Conservation (phyloP, 2,329 filamentous ascomycete species). For the Claviceps spartinae region DNA sequence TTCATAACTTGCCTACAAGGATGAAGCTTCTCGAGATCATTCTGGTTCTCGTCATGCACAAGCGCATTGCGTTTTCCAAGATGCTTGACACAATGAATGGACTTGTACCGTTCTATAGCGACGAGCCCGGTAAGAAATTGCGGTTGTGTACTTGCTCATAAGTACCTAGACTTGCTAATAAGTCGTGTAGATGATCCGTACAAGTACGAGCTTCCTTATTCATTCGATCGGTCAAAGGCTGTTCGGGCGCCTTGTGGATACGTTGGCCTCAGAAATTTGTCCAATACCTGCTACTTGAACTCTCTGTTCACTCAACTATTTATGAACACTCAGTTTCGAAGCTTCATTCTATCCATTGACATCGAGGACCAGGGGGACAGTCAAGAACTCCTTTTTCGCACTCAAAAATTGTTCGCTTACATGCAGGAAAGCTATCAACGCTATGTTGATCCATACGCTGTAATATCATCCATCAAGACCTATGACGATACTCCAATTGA, state of each 20-base stretch:
- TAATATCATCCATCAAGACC: conserved; percentile 65
- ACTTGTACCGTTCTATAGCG: conserved; percentile 24
- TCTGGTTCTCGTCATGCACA: conserved; percentile 38
- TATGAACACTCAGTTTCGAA: conserved; percentile 82
- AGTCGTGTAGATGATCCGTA: conserved; percentile 31
- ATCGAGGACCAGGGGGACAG: conserved; percentile 39
- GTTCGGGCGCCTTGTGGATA: conserved; percentile 71
- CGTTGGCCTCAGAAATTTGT: conserved; percentile 80
- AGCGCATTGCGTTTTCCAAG: conserved; percentile 31
- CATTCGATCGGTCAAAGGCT: conserved; percentile 51
- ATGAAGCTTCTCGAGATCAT: conserved; percentile 48
- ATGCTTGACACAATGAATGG: conserved; percentile 31
- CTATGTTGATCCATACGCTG: conserved; percentile 56
- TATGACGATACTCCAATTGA: conserved; percentile 77
- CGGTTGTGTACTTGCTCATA: not conserved
- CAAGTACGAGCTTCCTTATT: conserved; percentile 44
- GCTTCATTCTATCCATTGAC: conserved; percentile 61
- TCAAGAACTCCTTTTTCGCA: conserved; percentile 60
- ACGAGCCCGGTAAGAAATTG: conserved; percentile 23
- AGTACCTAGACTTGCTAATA: not conserved
- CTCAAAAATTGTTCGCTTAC: conserved; percentile 67
- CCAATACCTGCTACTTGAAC: conserved; percentile 95
- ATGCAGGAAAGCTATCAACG: conserved; percentile 75
- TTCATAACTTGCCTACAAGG: conserved; percentile 43
- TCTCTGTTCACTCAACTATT: conserved; percentile 88